Conservation (phyloP, 495 filamentous ascomycete species). For the Aspergillus ostianus region DNA sequence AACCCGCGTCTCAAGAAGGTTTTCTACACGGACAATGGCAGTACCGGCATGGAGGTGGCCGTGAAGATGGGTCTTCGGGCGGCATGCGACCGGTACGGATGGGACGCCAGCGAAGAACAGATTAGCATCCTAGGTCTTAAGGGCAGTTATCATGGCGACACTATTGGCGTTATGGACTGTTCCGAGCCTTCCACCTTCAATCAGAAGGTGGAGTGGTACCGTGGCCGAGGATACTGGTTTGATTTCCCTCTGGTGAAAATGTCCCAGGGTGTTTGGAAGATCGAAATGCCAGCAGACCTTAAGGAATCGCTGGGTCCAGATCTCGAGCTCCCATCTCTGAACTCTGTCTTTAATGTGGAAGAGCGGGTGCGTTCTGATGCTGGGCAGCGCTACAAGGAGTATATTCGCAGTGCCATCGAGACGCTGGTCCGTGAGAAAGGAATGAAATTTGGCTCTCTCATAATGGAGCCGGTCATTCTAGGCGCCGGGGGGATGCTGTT, state of each 20-base stretch:
- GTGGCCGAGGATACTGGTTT: conserved; percentile 71
- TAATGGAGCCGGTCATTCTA: conserved; percentile 72
- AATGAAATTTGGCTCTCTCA: conserved; percentile 66
- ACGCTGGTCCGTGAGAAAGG: conserved; percentile 51
- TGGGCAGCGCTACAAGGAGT: conserved; percentile 51
- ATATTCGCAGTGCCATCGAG: conserved; percentile 54
- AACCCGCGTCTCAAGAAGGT: conserved; percentile 63
- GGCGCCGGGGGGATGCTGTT: conserved; percentile 78
- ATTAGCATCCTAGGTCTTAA: conserved; percentile 68
- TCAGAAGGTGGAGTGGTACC: conserved; percentile 77
- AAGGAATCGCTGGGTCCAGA: conserved; percentile 44
- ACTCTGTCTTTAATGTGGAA: conserved; percentile 61
- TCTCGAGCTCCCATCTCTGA: conserved; percentile 48
- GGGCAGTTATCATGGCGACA: conserved; percentile 78
- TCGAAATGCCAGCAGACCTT: conserved; percentile 52
- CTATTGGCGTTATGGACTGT: conserved; percentile 78
- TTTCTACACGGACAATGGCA: conserved; percentile 79
- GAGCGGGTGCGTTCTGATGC: conserved; percentile 39
- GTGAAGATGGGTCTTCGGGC: conserved; percentile 76
- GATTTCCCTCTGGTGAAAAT: conserved; percentile 69
- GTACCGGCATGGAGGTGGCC: conserved; percentile 75
- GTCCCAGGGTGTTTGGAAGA: conserved; percentile 59
- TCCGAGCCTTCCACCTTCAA: conserved; percentile 71
- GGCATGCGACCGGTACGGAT: conserved; percentile 59
- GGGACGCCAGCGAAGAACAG: conserved; percentile 52